Base-by-base conservation (phyloP, 345 rosid species). In the Euclidium syriacum region DNA sequence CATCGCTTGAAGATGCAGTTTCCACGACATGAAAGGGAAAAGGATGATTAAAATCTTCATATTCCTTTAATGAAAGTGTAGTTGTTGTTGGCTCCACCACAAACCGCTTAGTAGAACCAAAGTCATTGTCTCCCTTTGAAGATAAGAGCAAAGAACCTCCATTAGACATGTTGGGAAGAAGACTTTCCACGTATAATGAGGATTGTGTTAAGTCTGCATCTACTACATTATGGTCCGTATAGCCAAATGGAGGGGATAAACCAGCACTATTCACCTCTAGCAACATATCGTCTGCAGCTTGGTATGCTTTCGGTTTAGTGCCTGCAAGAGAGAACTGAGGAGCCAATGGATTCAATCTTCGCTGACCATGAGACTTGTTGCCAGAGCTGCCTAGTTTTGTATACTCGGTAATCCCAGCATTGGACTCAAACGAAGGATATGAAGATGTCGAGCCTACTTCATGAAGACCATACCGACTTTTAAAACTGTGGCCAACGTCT, bases 371-470 rank as follows among this genome's bases (percentile, higher is more conserved):
- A 50, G 55, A 30, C 47, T 42, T 71, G 24, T 57, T 49, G 70
- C 53, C 57, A 9, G 60, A 49, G 26, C 60, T 58, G 18, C 65
- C 47, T 39, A 50, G 64, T 68, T 62, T 73, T 65, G 48, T 64
- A 62, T 52, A 39, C 44, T 62, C 70, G 24, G 67, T 52, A 38
- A 54, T 46, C 61, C 60, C 41, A 39, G 65, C 60, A 35, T 50
- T 22, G 40, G 72, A 60, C 52, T 67, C 69, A 55, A 27, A 30
- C 61, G 55, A 50, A 25, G 39, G 60, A 27, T 58, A 63, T 34
- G 81, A 72, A 65, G 62, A 59, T 32, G 66, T 62, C 16, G 58
- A 52, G 35, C 56, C 69, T 25, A 24, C 55, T 46, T 62, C 68
- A 29, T 4, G 36, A 38, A 51, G 52, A 20, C 59, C 49, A 50